These are phyloP conservation scores for Botrytis paeoniae DNA, from an alignment of 2,329 filamentous ascomycete species.

Conservation along the genomic window DNA sequence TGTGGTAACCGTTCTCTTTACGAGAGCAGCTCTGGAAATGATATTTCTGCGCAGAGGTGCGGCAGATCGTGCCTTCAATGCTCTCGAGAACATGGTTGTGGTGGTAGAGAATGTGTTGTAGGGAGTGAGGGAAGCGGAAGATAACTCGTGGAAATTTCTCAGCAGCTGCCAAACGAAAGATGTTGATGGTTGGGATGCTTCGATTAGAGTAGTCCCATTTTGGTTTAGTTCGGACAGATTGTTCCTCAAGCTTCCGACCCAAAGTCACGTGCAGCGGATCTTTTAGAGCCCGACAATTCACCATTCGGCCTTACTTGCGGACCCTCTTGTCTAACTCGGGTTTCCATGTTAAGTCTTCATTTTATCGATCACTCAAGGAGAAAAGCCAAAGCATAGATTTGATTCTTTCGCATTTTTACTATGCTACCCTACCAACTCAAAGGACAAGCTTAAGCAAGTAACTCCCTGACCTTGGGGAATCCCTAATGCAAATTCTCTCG, in stretches of 20 bases:
- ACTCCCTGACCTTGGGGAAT: constrained; percentile 12
- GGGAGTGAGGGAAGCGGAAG: constrained; percentile 18
- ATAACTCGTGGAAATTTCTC: constrained; percentile 19
- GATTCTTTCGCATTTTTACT: neutral
- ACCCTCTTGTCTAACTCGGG: neutral
- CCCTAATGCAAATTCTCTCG: constrained; percentile 8
- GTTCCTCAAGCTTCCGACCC: constrained; percentile 18
- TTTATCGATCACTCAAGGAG: neutral
- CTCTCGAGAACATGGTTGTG: constrained; percentile 66
- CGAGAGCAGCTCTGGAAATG: constrained; percentile 38
- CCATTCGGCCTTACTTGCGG: neutral
- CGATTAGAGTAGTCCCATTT: constrained; percentile 17
- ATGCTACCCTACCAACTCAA: constrained; percentile 13
- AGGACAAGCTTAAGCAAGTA: constrained; percentile 3
- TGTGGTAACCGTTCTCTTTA: constrained; percentile 78
- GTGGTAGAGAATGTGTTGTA: constrained; percentile 19
- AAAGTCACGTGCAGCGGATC: neutral
- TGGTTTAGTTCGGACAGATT: constrained; percentile 1
- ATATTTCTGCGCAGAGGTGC: constrained; percentile 51
- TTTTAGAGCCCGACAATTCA: neutral
- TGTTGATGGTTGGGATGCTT: constrained; percentile 21
- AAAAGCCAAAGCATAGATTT: neutral
- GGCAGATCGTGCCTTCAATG: constrained; percentile 57
- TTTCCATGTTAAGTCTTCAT: neutral
- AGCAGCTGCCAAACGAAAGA: constrained; percentile 19